A percentile compares a stretch with the other conserved stretches of the same genome.
Evolutionary conservation across 441 rosid genomes (phyloP).

Genomic region (Pelargonium citronellum): DNA sequence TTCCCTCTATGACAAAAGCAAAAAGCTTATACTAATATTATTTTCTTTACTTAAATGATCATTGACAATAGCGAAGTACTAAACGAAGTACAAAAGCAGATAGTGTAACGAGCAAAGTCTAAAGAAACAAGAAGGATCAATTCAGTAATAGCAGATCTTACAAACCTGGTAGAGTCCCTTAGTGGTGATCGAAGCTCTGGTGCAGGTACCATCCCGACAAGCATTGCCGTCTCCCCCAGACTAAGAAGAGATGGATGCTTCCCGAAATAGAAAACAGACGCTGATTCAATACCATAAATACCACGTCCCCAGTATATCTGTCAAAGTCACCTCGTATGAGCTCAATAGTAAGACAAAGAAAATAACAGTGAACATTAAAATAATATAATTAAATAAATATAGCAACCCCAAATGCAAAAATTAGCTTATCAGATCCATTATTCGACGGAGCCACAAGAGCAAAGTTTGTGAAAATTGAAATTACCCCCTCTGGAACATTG

Average conservation of each 20-base stretch:
- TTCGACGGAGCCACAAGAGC: not conserved
- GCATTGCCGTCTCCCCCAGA: conserved; percentile 31
- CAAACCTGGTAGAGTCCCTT: conserved; percentile 28
- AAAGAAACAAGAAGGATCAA: not conserved
- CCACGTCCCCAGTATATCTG: conserved; percentile 39
- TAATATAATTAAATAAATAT: too few relatives aligned
- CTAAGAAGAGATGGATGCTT: conserved; percentile 30
- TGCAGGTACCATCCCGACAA: conserved; percentile 33
- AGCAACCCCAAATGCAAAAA: not conserved
- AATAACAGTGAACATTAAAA: too few relatives aligned
- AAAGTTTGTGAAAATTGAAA: not conserved
- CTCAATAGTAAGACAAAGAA: not conserved
- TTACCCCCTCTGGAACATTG: not conserved
- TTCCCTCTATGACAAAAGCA: conserved; percentile 22
- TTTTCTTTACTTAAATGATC: not conserved
- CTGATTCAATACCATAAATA: conserved; percentile 32
- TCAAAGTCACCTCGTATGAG: conserved; percentile 1
- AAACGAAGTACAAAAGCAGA: not conserved
- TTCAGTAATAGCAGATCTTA: not conserved
- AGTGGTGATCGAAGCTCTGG: conserved; percentile 30
- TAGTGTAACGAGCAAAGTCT: not conserved
- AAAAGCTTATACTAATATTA: not conserved
- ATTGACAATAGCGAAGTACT: not conserved
- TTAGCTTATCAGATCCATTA: conserved; percentile 10
- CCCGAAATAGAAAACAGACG: conserved; percentile 26